These are phyloP conservation scores for Ophiocordyceps sinensis DNA, from an alignment of 2,329 filamentous ascomycete genomes.

Conservation along the genomic window DNA sequence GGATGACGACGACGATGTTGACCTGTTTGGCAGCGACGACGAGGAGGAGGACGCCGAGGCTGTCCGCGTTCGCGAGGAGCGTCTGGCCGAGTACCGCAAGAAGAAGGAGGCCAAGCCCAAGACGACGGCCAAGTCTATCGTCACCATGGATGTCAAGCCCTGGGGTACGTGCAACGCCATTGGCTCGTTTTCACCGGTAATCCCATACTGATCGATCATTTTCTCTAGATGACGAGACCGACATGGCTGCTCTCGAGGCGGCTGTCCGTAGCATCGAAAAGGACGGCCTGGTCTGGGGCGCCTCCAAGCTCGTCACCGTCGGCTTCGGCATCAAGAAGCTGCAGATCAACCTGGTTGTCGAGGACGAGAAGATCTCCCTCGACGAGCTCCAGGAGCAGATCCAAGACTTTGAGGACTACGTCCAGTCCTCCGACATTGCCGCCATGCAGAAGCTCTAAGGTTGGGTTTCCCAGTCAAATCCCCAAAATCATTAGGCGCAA, in stretches of 20 bases:
- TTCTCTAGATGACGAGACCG: constrained; percentile 69
- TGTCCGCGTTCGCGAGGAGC: constrained; percentile 69
- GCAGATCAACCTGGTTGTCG: constrained; percentile 94
- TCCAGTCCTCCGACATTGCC: constrained; percentile 84
- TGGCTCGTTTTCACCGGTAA: background rate
- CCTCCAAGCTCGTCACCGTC: constrained; percentile 73
- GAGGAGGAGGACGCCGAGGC: constrained; percentile 93
- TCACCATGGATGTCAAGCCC: constrained; percentile 94
- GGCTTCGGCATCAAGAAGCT: constrained; percentile 99
- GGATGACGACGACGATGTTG: constrained; percentile 71
- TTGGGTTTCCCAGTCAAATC: too few relatives aligned
- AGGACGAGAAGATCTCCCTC: constrained; percentile 89
- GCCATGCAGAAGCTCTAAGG: constrained; percentile 87
- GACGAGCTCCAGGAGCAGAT: constrained; percentile 82
- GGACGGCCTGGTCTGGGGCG: constrained; percentile 95
- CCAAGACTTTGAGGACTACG: constrained; percentile 73
- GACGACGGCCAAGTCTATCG: constrained; percentile 86
- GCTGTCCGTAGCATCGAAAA: constrained; percentile 72
- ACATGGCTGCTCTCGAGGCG: constrained; percentile 70
- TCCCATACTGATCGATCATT: constrained; percentile 3
- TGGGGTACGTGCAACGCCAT: constrained; percentile 59
- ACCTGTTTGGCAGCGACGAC: constrained; percentile 85
- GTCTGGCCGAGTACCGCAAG: constrained; percentile 83
- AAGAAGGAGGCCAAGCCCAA: constrained; percentile 95
- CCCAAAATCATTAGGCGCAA: too few relatives aligned